A percentile compares a stretch with the other conserved stretches of the same genome.
Conservation (phyloP, 768 basidiomycete species). For the Lactarius evosmus region DNA sequence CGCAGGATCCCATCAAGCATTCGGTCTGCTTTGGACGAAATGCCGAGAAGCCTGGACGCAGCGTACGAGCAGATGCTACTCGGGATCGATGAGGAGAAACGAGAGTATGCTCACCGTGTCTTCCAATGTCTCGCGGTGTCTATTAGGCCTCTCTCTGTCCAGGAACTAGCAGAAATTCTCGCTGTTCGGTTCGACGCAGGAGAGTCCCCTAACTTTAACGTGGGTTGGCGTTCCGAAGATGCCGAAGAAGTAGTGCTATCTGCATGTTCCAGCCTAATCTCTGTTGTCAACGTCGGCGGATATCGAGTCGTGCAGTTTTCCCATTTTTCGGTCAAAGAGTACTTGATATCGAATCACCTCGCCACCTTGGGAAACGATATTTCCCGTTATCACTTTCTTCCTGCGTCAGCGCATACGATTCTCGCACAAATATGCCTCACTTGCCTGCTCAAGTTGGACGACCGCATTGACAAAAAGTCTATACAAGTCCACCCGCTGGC, state of each 20-base stretch:
- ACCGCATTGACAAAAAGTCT: not conserved
- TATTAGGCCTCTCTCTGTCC: conserved; percentile 1
- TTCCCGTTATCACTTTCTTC: conserved; percentile 13
- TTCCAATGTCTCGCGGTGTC: conserved; percentile 13
- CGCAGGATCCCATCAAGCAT: conserved; percentile 2
- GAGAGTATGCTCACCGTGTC: conserved; percentile 8
- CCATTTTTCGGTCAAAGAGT: conserved; percentile 21
- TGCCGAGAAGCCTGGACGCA: conserved; percentile 15
- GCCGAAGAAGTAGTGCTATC: conserved; percentile 11
- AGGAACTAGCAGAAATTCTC: conserved; percentile 14
- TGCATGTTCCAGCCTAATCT: conserved; percentile 3
- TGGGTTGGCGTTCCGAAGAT: conserved; percentile 3
- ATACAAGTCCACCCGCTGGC: not conserved
- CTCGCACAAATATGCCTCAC: conserved; percentile 7
- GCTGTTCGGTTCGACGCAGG: conserved; percentile 3
- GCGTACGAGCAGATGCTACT: conserved; percentile 4
- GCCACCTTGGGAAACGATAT: not conserved
- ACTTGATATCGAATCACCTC: conserved; percentile 17
- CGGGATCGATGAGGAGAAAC: conserved; percentile 8
- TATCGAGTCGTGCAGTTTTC: conserved; percentile 11
- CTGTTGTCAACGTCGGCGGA: not conserved
- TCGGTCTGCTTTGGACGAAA: not conserved
- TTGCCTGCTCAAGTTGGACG: conserved; percentile 11
- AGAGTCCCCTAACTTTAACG: not conserved
- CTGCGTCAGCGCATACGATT: conserved; percentile 3